Conservation (phyloP, 768 basidiomycete genomes). For the Clitopilus hobsonii region DNA sequence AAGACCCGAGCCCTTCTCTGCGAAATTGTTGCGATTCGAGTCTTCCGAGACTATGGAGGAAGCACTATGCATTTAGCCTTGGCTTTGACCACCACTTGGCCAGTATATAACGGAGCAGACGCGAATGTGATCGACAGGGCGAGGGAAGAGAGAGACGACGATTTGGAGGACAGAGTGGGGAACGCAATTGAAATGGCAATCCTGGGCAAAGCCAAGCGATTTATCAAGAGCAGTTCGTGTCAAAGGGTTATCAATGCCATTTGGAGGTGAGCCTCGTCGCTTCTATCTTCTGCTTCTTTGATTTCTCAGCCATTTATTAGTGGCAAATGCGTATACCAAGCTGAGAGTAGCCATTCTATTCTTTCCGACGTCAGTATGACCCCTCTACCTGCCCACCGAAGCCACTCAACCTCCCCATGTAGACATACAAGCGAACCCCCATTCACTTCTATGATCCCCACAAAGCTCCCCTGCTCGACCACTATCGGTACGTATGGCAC, state of each 20-base stretch:
- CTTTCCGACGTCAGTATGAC: slow-evolving; percentile 81
- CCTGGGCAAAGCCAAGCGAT: slow-evolving; percentile 77
- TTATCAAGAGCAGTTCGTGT: slow-evolving; percentile 85
- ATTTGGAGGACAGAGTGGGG: slow-evolving; percentile 75
- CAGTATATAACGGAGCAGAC: slow-evolving; percentile 74
- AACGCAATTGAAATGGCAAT: slow-evolving; percentile 95
- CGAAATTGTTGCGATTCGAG: slow-evolving; percentile 83
- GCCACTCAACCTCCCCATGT: no score
- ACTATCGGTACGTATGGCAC: slow-evolving; percentile 66
- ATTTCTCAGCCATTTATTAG: slow-evolving; percentile 31
- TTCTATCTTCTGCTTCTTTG: background rate
- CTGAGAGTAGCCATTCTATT: slow-evolving; percentile 82
- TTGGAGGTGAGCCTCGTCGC: slow-evolving; percentile 52
- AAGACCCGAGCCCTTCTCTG: slow-evolving; percentile 77
- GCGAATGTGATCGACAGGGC: slow-evolving; percentile 51
- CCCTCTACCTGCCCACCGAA: no score
- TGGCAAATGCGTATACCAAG: slow-evolving; percentile 89
- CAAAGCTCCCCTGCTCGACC: slow-evolving; percentile 89
- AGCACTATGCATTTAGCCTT: slow-evolving; percentile 64
- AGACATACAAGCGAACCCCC: slow-evolving; percentile 93
- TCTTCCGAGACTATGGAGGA: slow-evolving; percentile 68
- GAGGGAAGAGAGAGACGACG: slow-evolving; percentile 61
- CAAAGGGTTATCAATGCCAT: slow-evolving; percentile 87
- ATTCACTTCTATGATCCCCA: slow-evolving; percentile 94
- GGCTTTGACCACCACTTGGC: slow-evolving; percentile 77